Conservation (phyloP, 768 basidiomycete genomes). For the Crucibulum laeve region DNA sequence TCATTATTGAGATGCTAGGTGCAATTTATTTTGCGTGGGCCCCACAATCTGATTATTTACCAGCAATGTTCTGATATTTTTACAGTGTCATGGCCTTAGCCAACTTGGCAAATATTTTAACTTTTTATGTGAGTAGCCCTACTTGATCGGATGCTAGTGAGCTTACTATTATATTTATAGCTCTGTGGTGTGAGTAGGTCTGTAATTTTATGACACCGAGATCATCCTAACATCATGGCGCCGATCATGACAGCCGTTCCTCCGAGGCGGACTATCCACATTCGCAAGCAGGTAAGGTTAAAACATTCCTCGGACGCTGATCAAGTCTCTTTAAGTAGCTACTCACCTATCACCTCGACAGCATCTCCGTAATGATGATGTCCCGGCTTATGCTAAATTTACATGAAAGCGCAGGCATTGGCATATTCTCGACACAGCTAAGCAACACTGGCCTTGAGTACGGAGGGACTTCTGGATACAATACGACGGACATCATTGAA, state of each 20-base stretch:
- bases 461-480: not conserved
- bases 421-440: slow-evolving; percentile 23
- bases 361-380: slow-evolving; percentile 48
- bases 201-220: not conserved
- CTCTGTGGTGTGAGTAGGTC: slow-evolving; percentile 18
- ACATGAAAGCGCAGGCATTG: slow-evolving; percentile 32
- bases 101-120: slow-evolving; percentile 41
- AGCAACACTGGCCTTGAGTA: slow-evolving; percentile 18
- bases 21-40: slow-evolving; percentile 54
- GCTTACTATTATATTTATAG: slow-evolving; percentile 11
- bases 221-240: not conserved
- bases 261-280: slow-evolving; percentile 43
- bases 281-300: slow-evolving; percentile 43
- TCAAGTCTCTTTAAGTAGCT: not conserved
- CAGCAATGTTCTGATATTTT: not conserved
- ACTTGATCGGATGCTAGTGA: not conserved
- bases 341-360: slow-evolving; percentile 11
- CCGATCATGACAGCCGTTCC: slow-evolving; percentile 27
- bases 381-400: slow-evolving; percentile 56
- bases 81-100: slow-evolving; percentile 46
- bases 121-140: slow-evolving; percentile 26
- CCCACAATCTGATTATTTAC: not conserved
- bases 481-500: slow-evolving; percentile 11
- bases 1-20: slow-evolving; percentile 24
- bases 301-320: not conserved